Conservation (phyloP, 2,329 filamentous ascomycete species). For the Shiraia sp. region DNA sequence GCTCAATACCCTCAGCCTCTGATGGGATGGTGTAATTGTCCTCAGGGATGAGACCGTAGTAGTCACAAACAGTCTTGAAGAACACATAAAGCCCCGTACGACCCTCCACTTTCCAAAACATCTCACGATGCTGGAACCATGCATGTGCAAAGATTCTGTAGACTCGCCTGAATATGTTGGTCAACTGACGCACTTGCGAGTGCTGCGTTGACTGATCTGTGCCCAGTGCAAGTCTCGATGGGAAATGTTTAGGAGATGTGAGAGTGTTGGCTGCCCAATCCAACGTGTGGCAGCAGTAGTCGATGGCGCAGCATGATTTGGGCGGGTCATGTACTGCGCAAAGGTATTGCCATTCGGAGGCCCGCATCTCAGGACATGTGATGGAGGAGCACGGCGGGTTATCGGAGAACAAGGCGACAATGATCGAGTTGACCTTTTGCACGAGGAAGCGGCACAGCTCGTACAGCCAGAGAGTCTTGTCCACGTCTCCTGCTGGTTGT, state of each 20-base stretch:
- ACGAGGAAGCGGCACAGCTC: conserved; percentile 96
- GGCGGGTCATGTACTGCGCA: conserved; percentile 97
- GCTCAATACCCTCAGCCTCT: conserved; percentile 78
- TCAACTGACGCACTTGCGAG: conserved; percentile 76
- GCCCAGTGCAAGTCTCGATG: conserved; percentile 73
- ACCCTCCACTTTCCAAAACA: conserved; percentile 92
- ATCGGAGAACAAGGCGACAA: conserved; percentile 92
- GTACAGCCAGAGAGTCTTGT: conserved; percentile 92
- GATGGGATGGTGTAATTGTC: conserved; percentile 96
- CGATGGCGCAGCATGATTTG: conserved; percentile 96
- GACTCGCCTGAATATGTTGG: conserved; percentile 91
- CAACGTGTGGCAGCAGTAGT: conserved; percentile 98
- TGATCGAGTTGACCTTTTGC: conserved; percentile 88
- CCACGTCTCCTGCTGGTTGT: conserved; percentile 77
- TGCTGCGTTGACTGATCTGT: conserved; percentile 43
- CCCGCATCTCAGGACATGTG: conserved; percentile 97
- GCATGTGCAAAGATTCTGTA: conserved; percentile 98
- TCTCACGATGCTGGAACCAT: conserved; percentile 94
- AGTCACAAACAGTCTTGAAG: conserved; percentile 96
- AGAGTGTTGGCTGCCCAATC: conserved; percentile 97
- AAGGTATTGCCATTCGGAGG: conserved; percentile 97
- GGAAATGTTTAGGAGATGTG: conserved; percentile 93
- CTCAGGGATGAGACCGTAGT: conserved; percentile 83
- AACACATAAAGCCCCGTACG: conserved; percentile 92
- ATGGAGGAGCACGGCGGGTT: conserved; percentile 81